Base-by-base conservation (phyloP, 2,329 filamentous ascomycete species). In the Diaporthe nobilis region DNA sequence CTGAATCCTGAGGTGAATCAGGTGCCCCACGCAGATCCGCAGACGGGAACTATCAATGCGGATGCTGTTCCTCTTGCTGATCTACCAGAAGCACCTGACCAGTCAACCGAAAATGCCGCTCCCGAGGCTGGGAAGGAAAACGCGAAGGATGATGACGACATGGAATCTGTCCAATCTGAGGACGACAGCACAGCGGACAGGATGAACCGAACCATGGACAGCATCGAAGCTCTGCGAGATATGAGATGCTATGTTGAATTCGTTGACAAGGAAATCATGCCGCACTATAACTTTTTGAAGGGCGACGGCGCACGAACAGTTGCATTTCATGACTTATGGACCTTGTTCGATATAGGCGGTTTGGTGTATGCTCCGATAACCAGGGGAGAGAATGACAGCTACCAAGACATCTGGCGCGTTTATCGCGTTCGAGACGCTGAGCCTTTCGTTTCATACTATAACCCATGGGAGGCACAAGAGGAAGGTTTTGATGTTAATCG, bases 231-330 rank as follows among this genome's bases (percentile, higher is more conserved):
- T 8, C n/a, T 68, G 25, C 44, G 47, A 63, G 71, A 72, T 20
- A 57, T 72, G 71, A 72, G 71, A 49, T 63, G 71, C 31, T 72
- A 72, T 22, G 57, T 72, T 31, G 71, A 47, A 9, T 72, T 72
- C n/a, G 44, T 63, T n/a, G 57, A 39, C 17, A 72, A 34, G 25
- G 39, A 53, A 17, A 61, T 72, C 53, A 51, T 72, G 39, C 53
- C 71, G 8, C 57, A n/a, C 22, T 63, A 63, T 25, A 60, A 63
- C 28, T 13, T 31, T n/a, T 39, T 63, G 10, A 44, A 63, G 28
- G 25, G 31, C 25, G 20, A 22, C 37, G 22, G 39, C 31, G 34
- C 51, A 25, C 13, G 28, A 22, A 72, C 20, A 60, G 31, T 72
- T 20, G 31, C 37, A 20, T 72, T 72, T 37, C 25, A 61, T 47